These are phyloP conservation scores for Populus ilicifolia DNA, from an alignment of 345 rosid species.

Conservation along the genomic window DNA sequence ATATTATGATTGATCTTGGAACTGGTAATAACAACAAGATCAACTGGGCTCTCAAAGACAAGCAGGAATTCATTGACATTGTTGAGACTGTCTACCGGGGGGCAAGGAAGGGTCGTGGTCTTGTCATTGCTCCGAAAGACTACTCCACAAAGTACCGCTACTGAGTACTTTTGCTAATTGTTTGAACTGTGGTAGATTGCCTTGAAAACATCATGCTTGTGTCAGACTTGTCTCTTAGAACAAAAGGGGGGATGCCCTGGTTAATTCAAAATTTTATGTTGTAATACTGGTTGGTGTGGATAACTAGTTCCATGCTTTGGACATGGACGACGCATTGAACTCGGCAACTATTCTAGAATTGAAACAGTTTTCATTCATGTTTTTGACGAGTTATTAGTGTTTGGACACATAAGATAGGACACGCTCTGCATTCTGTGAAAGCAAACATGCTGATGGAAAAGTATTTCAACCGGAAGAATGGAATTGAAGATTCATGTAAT, in stretches of 20 bases:
- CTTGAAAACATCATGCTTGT: not conserved
- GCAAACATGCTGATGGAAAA: no score
- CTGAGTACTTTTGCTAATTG: slow-evolving; percentile 12
- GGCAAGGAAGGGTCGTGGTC: slow-evolving; percentile 92
- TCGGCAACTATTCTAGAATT: not conserved
- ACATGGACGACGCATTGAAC: not conserved
- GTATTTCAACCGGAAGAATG: no score
- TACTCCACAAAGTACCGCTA: slow-evolving; percentile 96
- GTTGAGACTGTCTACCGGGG: slow-evolving; percentile 86
- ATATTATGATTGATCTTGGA: slow-evolving; percentile 97
- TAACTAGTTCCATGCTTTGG: not conserved
- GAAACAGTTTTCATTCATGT: not conserved
- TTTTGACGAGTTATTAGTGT: no score
- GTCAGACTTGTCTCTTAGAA: not conserved
- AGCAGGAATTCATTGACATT: slow-evolving; percentile 91
- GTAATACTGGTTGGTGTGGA: not conserved
- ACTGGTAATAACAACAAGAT: slow-evolving; percentile 98
- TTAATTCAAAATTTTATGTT: not conserved
- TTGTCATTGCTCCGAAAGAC: slow-evolving; percentile 94
- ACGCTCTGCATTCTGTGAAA: no score
- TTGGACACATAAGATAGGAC: no score
- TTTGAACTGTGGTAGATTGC: slow-evolving; percentile 5
- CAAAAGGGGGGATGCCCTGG: not conserved
- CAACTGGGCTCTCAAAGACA: slow-evolving; percentile 97
- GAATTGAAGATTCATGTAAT: no score